Conservation (phyloP, 441 rosid species). For the Gossypium trilobum region DNA sequence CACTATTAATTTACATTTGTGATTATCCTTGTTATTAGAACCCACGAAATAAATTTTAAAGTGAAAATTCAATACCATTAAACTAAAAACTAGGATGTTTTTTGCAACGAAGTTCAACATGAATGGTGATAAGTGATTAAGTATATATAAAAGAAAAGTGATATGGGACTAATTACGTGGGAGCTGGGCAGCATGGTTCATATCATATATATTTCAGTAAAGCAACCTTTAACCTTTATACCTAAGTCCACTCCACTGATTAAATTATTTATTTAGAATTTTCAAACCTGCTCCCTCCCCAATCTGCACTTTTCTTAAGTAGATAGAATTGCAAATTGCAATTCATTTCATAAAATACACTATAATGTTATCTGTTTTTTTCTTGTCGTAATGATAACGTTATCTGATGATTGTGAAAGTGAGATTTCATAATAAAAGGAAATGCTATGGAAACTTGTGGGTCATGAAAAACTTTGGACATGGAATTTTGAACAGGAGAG, state of each 20-base stretch:
- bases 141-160: no score
- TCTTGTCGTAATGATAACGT: no score
- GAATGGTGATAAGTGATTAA: slow-evolving; percentile 7
- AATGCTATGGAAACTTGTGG: not conserved
- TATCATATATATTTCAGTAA: not conserved
- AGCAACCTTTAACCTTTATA: not conserved
- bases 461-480: not conserved
- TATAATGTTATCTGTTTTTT: not conserved
- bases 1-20: no score
- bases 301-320: not conserved
- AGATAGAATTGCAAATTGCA: not conserved
- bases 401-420: not conserved
- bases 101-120: slow-evolving; percentile 16
- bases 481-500: not conserved
- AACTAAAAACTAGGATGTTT: not conserved
- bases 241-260: not conserved
- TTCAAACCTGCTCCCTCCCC: not conserved
- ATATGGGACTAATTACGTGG: no score
- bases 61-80: no score
- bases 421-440: not conserved
- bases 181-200: slow-evolving; percentile 5
- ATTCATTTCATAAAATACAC: not conserved
- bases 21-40: no score
- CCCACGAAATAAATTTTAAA: no score
- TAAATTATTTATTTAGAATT: not conserved